phyloP scores from a whole-genome alignment of 495 filamentous ascomycete species.

The Aspergillus baeticus region DNA sequence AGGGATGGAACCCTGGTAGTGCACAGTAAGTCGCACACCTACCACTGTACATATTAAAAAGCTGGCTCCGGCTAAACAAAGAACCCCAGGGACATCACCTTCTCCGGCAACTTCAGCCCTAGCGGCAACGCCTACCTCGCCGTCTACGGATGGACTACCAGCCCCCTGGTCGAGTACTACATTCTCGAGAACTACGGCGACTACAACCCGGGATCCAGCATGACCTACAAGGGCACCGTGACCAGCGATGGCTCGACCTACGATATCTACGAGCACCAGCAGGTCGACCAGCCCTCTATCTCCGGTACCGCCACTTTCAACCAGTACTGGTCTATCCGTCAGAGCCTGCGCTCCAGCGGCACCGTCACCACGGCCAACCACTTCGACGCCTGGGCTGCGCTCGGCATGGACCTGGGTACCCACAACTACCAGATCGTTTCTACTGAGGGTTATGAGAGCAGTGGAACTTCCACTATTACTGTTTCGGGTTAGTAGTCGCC shows the following conservation, averaged over 20 bases:
- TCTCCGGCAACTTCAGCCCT: slow-evolving; percentile 53
- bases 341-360: slow-evolving; percentile 51
- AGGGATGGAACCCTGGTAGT: slow-evolving; percentile 59
- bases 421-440: slow-evolving; percentile 64
- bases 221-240: slow-evolving; percentile 52
- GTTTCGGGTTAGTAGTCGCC: slow-evolving; percentile 24
- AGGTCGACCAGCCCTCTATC: slow-evolving; percentile 61
- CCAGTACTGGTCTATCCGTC: slow-evolving; percentile 62
- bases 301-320: slow-evolving; percentile 58
- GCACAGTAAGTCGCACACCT: slow-evolving; percentile 26
- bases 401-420: slow-evolving; percentile 48
- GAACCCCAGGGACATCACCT: slow-evolving; percentile 49
- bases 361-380: slow-evolving; percentile 55
- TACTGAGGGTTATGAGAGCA: slow-evolving; percentile 58
- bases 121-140: slow-evolving; percentile 60
- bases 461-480: slow-evolving; percentile 51
- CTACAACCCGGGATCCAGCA: slow-evolving; percentile 50
- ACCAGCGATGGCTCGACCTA: slow-evolving; percentile 61
- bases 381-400: slow-evolving; percentile 59
- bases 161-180: slow-evolving; percentile 65
- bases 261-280: slow-evolving; percentile 59
- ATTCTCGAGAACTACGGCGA: slow-evolving; percentile 58
- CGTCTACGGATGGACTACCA: slow-evolving; percentile 63
- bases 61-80: no score
- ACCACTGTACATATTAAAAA: no score